Evolutionary conservation across 2,329 filamentous ascomycete species (phyloP), one percentile per base, ranked within the genome.

Genomic region (Xylariaceae sp.): DNA sequence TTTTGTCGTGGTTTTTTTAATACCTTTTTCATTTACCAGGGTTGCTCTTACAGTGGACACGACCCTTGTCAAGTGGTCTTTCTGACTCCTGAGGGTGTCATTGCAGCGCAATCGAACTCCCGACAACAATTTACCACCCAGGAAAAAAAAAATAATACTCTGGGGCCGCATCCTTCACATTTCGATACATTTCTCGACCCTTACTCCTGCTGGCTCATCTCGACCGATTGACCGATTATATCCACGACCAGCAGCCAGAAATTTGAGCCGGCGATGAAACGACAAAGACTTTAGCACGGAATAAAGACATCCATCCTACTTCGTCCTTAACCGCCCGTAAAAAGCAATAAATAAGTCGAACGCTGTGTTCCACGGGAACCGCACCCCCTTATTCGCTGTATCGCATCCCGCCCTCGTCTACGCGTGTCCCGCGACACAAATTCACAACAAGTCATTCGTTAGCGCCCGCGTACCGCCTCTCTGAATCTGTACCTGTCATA

Each of bases 201-300:
- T 13, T 34, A 40, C 31, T 31, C 37, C n/a, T 35, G 27, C 30
- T 34, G 26, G 31, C 21, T 11, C 21, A 24, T 6, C 21, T 24
- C 11, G 21, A 24, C 21, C 7, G 7, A 24, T 24, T 31, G 32
- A 34, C 30, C 31, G 31, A 21, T 4, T 41, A 23, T 19, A 18
- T 31, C 32, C 15, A 43, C 31, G 23, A 34, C 34, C 29, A 15
- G 30, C 32, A n/a, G n/a, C 18, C 14, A 36, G 30, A 30, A 26
- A 33, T 34, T 35, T 36, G 17, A 26, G 23, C 28, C 17, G 33
- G 39, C 46, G 45, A 46, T 48, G 50, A 48, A 41, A 47, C 51
- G 44, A 52, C 50, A 54, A 52, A 52, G 51, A 41, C 47, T 44
- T 48, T 52, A 47, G 48, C 45, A 34, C 38, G 50, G 46, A 47